phyloP scores from a whole-genome alignment of 1,284 basidiomycete species.

The Heimioporus punctisporus region DNA sequence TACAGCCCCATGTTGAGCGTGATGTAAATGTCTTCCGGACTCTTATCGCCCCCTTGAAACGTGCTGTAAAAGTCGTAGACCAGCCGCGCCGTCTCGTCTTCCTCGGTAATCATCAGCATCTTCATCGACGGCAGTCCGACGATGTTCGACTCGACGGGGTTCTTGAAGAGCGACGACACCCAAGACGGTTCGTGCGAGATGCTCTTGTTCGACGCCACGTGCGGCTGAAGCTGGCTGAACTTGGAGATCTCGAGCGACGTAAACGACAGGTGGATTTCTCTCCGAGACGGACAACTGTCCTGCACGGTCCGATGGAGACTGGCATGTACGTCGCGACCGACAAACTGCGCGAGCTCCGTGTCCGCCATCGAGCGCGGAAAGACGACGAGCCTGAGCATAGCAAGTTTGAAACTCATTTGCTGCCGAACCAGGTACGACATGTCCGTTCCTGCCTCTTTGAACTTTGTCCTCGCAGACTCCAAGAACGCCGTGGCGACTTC shows the following conservation, averaged over 20 bases:
- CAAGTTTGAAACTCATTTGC: constrained; percentile 69
- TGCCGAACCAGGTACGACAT: constrained; percentile 68
- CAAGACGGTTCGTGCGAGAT: constrained; percentile 50
- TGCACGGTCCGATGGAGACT: constrained; percentile 63
- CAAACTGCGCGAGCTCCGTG: constrained; percentile 71
- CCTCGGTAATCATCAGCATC: constrained; percentile 74
- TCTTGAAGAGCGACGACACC: constrained; percentile 56
- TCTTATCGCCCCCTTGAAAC: constrained; percentile 57
- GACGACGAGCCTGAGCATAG: constrained; percentile 63
- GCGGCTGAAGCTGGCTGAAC: constrained; percentile 58
- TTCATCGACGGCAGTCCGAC: constrained; percentile 79
- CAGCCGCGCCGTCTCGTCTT: constrained; percentile 44
- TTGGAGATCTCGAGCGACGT: constrained; percentile 75
- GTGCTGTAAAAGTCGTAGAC: constrained; percentile 75
- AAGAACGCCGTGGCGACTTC: constrained; percentile 86
- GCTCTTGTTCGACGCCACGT: constrained; percentile 39
- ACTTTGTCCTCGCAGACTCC: constrained; percentile 66
- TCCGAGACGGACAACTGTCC: constrained; percentile 48
- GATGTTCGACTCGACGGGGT: constrained; percentile 67
- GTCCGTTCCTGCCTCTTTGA: constrained; percentile 62
- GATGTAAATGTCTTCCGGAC: constrained; percentile 77
- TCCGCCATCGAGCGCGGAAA: constrained; percentile 79
- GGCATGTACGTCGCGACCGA: constrained; percentile 66
- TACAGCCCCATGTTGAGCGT: constrained; percentile 81
- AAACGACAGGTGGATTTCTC: constrained; percentile 71